Evolutionary conservation across 208 protist genomes (phyloP), one percentile per base, ranked within the genome.

Genomic region (Acanthamoeba triangularis): DNA sequence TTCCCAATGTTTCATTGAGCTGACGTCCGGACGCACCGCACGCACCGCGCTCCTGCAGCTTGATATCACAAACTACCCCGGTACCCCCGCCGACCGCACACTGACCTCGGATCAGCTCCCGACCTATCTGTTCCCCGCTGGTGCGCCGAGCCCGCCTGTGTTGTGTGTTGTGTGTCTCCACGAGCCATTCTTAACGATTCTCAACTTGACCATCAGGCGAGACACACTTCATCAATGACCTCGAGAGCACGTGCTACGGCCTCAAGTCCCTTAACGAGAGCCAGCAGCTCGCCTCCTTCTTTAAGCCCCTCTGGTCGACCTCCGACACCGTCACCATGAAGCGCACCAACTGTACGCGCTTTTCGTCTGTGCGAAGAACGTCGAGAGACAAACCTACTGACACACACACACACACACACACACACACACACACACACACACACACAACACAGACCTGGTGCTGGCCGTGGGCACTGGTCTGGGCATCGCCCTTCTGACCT

Each of bases 151-250:
- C 16, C 61, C 4, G 16, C 61, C 28, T 41, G 37, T 4, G 37
- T 41, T 3, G 37, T 41, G 37, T 41, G 49, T 18, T 56, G 11
- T 56, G 52, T 6, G 37, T 41, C 37, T 41, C 1, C 37, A 41
- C 3, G 37, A 4, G 37, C 3, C 3, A 41, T 41, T 41, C 37
- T 41, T 3, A 41, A 41, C 37, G 3, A 4, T 41, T 41, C 37
- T 41, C 37, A 41, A 41, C 37, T 41, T 41, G 1, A 41, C 37
- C 49, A 54, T 20, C 67, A 76, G 54, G 8, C n/a, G 37, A 4
- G 30, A 90, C 82, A 20, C 82, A 90, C 82, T 90, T 90, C 54
- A 90, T 90, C 82, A 90, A 90, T 35, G 82, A 90, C 23, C 54
- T 90, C 30, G 82, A 90, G 49, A 65, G 82, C 47, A 90, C 82